Evolutionary conservation across 1,284 basidiomycete species (phyloP).

Genomic region (Cryptococcus hybrid): DNA sequence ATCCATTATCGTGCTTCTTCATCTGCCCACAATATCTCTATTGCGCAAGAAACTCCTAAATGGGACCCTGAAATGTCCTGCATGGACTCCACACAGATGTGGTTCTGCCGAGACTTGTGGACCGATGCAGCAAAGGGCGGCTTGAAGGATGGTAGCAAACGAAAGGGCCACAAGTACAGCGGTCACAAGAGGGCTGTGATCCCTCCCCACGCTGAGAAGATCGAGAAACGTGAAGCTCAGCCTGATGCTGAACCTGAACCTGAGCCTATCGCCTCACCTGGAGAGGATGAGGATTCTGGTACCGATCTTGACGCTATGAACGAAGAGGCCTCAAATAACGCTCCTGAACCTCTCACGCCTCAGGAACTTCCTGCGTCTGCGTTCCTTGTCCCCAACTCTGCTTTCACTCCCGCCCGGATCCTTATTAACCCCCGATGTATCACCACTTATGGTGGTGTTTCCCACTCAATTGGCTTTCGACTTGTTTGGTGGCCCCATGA

Average conservation of each 20-base stretch:
- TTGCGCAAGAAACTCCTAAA: slow-evolving; percentile 59
- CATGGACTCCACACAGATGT: slow-evolving; percentile 89
- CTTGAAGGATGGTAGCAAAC: slow-evolving; percentile 49
- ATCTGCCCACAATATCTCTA: slow-evolving; percentile 72
- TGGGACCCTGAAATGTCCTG: slow-evolving; percentile 77
- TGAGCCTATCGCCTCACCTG: slow-evolving; percentile 36
- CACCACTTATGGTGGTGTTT: slow-evolving; percentile 93
- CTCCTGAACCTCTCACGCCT: slow-evolving; percentile 43
- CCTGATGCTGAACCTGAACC: slow-evolving; percentile 2
- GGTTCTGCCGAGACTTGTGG: slow-evolving; percentile 96
- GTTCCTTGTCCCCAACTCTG: slow-evolving; percentile 78
- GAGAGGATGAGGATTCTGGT: slow-evolving; percentile 63
- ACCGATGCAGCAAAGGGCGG: slow-evolving; percentile 72
- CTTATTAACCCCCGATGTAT: slow-evolving; percentile 91
- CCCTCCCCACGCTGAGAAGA: slow-evolving; percentile 23
- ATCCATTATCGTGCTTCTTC: slow-evolving; percentile 75
- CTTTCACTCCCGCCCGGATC: slow-evolving; percentile 81
- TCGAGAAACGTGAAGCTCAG: slow-evolving; percentile 9
- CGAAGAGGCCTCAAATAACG: slow-evolving; percentile 50
- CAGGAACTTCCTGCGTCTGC: slow-evolving; percentile 45
- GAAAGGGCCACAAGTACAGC: slow-evolving; percentile 22
- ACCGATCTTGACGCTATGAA: slow-evolving; percentile 88
- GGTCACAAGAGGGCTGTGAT: slow-evolving; percentile 28
- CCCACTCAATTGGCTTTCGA: slow-evolving; percentile 87
- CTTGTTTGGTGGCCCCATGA: slow-evolving; percentile 70